Conservation (phyloP, 768 basidiomycete species). For the Lyophyllum decastes region DNA sequence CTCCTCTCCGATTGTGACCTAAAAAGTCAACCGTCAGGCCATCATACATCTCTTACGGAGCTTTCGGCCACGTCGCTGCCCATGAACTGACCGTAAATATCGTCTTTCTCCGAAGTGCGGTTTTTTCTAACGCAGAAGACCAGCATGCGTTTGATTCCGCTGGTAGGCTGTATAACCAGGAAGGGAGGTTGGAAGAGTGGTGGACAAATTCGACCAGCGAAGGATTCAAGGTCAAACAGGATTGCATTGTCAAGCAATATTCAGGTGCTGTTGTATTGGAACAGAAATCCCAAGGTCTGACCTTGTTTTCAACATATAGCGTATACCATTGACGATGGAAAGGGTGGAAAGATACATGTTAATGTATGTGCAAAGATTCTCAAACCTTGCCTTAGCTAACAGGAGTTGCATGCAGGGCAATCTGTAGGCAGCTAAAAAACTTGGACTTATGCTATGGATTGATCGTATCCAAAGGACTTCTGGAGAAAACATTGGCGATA, state of each 20-base stretch:
- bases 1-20: background rate
- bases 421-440: conserved; percentile 44
- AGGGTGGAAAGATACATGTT: conserved; percentile 81
- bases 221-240: conserved; percentile 79
- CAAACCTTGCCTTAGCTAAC: background rate
- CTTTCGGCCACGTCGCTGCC: conserved; percentile 89
- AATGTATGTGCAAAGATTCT: conserved; percentile 56
- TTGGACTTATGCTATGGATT: conserved; percentile 1
- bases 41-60: conserved; percentile 84
- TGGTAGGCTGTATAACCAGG: conserved; percentile 87
- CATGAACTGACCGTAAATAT: conserved; percentile 84
- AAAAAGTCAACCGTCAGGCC: conserved; percentile 55
- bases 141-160: conserved; percentile 91
- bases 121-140: background rate
- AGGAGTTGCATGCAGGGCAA: conserved; percentile 56
- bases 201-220: conserved; percentile 88
- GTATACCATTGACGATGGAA: conserved; percentile 84
- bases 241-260: conserved; percentile 91
- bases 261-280: conserved; percentile 47
- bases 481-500: conserved; percentile 91
- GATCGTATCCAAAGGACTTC: conserved; percentile 62
- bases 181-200: conserved; percentile 88
- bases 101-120: background rate
- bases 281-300: background rate
- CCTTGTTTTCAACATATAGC: conserved; percentile 35